A percentile compares a stretch with the other conserved stretches of the same genome.
phyloP scores from a whole-genome alignment of 1,284 basidiomycete genomes.

The Phellinidium pouzarii region DNA sequence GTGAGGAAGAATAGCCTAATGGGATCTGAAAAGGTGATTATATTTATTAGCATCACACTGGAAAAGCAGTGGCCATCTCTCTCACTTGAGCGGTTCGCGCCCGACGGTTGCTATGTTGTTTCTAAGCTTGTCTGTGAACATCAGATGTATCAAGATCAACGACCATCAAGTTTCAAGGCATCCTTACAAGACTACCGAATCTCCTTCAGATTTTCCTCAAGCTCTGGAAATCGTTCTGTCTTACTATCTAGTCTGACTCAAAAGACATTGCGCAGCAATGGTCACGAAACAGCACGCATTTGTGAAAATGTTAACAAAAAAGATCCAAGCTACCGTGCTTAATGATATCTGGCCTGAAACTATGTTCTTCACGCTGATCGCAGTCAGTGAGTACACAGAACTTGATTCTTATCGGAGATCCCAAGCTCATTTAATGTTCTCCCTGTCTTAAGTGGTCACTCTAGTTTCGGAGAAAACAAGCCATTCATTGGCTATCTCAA shows the following conservation, averaged over 20 bases:
- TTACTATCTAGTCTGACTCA: too few species aligned
- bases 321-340: constrained; percentile 54
- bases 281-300: constrained; percentile 24
- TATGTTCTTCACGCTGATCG: constrained; percentile 45
- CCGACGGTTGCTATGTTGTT: too few species aligned
- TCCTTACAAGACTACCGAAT: too few species aligned
- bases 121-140: too few species aligned
- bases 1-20: too few species aligned
- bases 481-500: constrained; percentile 37
- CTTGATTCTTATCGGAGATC: neutral
- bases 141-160: too few species aligned
- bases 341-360: constrained; percentile 61
- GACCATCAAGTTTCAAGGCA: too few species aligned
- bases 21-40: too few species aligned
- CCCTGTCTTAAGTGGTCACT: constrained; percentile 42
- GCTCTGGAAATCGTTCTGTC: too few species aligned
- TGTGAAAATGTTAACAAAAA: constrained; percentile 39
- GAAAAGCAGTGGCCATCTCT: too few species aligned
- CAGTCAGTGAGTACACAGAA: constrained; percentile 41
- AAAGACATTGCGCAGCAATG: neutral
- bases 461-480: constrained; percentile 40
- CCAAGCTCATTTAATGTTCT: neutral
- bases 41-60: too few species aligned
- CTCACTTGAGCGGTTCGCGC: too few species aligned
- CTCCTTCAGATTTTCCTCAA: neutral